Percentiles rank a stretch among this genome's conserved stretches.
Conservation (phyloP, 305 asterid species). For the Fraxinus baroniana region DNA sequence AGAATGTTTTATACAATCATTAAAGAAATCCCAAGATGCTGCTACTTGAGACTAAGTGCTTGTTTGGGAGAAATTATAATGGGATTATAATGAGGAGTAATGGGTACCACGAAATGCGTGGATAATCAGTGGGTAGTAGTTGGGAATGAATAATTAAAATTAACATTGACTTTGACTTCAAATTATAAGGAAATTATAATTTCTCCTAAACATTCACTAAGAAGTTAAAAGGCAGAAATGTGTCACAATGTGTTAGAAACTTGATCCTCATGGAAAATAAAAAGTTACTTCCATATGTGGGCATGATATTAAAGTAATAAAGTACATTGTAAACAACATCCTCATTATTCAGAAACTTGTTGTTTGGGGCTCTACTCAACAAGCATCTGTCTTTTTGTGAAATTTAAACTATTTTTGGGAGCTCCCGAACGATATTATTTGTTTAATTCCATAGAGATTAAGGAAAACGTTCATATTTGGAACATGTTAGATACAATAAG, state of each 20-base stretch:
- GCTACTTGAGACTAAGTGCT: not conserved
- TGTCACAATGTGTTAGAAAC: not conserved
- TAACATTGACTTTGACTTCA: not conserved
- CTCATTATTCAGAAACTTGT: constrained; percentile 7
- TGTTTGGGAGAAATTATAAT: not conserved
- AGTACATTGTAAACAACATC: not conserved
- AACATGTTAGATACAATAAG: not conserved
- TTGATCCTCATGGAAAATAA: not conserved
- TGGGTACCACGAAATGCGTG: not conserved
- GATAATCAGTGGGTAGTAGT: not conserved
- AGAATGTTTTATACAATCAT: not conserved
- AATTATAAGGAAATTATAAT: not conserved
- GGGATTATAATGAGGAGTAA: not conserved
- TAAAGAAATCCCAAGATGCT: not conserved
- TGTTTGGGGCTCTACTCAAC: not conserved
- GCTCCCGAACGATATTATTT: not conserved
- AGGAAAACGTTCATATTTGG: not conserved
- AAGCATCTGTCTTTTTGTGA: not conserved
- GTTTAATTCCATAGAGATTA: not conserved
- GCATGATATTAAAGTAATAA: not conserved
- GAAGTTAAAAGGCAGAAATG: not conserved
- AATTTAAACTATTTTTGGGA: not conserved
- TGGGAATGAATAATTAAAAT: not conserved
- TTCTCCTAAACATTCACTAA: not conserved
- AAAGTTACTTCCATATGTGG: not conserved